Evolutionary conservation across 495 filamentous ascomycete genomes (phyloP), one percentile per base, ranked within the genome.

Genomic region (Hyphodiscus hymeniophilus): DNA sequence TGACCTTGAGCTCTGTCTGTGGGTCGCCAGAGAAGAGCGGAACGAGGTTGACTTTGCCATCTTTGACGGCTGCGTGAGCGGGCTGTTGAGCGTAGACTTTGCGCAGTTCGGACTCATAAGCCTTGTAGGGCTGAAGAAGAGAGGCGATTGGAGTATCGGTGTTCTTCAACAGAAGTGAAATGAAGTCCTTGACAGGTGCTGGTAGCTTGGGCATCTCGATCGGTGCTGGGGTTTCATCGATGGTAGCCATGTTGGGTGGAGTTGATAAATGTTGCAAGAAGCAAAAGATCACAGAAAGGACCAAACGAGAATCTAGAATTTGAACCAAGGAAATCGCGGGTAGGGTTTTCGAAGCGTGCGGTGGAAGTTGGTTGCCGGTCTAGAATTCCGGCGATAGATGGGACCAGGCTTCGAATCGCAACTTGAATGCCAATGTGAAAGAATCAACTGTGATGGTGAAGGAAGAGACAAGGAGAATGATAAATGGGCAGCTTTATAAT

Each of bases 21-120:
- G 72, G 64, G 1, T 73, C 67, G 10, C 10, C 26, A 45, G 70
- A 72, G 59, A 84, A 90, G 17, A 94, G 58, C 7, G 87, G 84
- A 7, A 88, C 65, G 23, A 84, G 61, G 58, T 89, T 94, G 63
- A 82, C 64, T 44, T 73, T 58, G 18, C 73, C 73, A 53, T 85
- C 75, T 32, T 76, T 63, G 17, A 86, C 63, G 32, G 70, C 60
- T 10, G 73, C 63, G 54, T 85, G 72, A 17, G 67, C 59, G 2
- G 80, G 78, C 10, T 84, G 66, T 62, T 89, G 86, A 31, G 87
- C 85, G 58, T 79, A 91, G 21, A 79, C 60, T 57, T 81, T 78
- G 20, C 87, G 81, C 5, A 87, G 62, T 39, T 74, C 71, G 17
- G 76, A 70, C 51, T 91, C 87, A 45, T 76, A 87, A 8, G 73